Evolutionary conservation across 2,329 filamentous ascomycete species (phyloP), one percentile per base, ranked within the genome.

Genomic region (Ophiostoma ips): DNA sequence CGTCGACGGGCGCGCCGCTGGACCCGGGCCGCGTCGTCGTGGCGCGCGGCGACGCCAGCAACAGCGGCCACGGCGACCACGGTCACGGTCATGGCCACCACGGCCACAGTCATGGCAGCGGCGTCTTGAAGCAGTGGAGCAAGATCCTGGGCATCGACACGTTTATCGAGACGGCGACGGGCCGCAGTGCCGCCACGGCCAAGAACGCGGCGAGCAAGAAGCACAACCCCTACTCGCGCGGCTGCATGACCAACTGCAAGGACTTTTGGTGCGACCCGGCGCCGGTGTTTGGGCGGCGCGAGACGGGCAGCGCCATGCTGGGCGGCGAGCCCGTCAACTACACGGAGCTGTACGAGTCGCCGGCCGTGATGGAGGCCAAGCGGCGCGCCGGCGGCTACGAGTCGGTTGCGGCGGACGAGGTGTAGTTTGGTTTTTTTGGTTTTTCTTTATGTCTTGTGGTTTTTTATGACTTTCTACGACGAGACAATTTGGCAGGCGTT

Each of bases 191-290:
- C 0, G 81, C 83, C 6, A 71, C 71, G 3, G 66, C 70, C 63
- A 69, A 72, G 62, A 69, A 71, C 66, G 15, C 36, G 12, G 67
- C 73, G 50, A 75, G 75, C 62, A 72, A 73, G 56, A 45, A 49
- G 38, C 43, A 16, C 31, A 98, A 96, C 63, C 89, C 89, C 0
- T 98, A 90, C 64, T 90, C 81, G 52, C 75, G 81, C 31, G 92
- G 92, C 8, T 73, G 87, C 36, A 58, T 94, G n/a, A 77, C 81
- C 52, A 98, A 98, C 62, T 98, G 92, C 66, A 83, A 79, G 57
- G 94, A 98, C 65, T 98, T 98, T 64, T 96, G 89, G 87, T 90
- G 85, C 60, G 92, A 96, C 62, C 80, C 86, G 2, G 82, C 85
- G 2, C 84, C 90, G 0, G 64, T 94, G 16, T 90, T 95, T 62